Evolutionary conservation across 768 basidiomycete species (phyloP).

Genomic region (Kwoniella europaea): DNA sequence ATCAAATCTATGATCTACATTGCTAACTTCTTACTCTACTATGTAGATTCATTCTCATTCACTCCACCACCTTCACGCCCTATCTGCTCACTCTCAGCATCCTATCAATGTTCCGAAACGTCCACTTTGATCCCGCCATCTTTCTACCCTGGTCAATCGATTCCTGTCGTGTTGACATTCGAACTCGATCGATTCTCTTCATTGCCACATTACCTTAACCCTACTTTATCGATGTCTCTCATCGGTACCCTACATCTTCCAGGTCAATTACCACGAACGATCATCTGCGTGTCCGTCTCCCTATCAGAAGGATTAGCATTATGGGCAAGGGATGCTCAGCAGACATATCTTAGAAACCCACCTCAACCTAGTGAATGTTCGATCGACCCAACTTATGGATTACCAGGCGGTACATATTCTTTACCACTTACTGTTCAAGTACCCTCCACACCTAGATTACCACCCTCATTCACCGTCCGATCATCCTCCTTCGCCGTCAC

Average conservation of each 20-base stretch:
- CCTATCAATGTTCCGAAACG: conserved; percentile 41
- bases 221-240: conserved; percentile 49
- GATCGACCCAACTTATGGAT: conserved; percentile 31
- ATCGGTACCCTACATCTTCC: conserved; percentile 47
- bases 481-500: conserved; percentile 47
- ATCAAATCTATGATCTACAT: background rate
- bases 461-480: conserved; percentile 43
- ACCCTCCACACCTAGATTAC: conserved; percentile 46
- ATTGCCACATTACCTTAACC: conserved; percentile 48
- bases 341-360: conserved; percentile 30
- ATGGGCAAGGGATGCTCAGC: conserved; percentile 48
- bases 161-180: conserved; percentile 48
- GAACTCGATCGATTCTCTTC: conserved; percentile 41
- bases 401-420: conserved; percentile 51
- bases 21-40: background rate
- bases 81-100: conserved; percentile 33
- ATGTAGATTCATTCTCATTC: conserved; percentile 32
- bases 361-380: conserved; percentile 27
- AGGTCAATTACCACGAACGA: conserved; percentile 35
- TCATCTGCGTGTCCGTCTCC: conserved; percentile 54
- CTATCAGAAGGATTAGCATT: conserved; percentile 46
- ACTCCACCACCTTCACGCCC: conserved; percentile 39
- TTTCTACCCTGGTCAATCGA: conserved; percentile 54
- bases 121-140: conserved; percentile 46
- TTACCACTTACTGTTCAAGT: conserved; percentile 54